A percentile compares a stretch with the other conserved stretches of the same genome.
phyloP scores from a whole-genome alignment of 495 filamentous ascomycete species.

The Xylaria sp. region DNA sequence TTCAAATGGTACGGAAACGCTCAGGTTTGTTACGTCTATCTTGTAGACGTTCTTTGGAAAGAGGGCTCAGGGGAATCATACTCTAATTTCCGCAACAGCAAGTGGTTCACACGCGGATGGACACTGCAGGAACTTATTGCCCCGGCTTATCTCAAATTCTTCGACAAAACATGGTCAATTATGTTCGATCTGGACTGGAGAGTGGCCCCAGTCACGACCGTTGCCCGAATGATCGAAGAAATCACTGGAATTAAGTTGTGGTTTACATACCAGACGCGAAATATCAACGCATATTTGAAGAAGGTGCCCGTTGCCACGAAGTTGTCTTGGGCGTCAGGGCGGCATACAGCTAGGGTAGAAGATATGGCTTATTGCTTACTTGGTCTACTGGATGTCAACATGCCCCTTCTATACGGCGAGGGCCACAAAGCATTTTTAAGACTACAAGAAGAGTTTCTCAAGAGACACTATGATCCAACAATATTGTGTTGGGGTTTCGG shows the following conservation, averaged over 20 bases:
- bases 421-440: conserved; percentile 29
- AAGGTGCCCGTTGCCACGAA: background rate
- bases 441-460: conserved; percentile 32
- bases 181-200: background rate
- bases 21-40: background rate
- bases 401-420: conserved; percentile 32
- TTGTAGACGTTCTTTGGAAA: background rate
- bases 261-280: background rate
- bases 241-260: background rate
- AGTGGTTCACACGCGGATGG: conserved; percentile 5
- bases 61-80: too few species aligned
- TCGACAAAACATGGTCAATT: background rate
- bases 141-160: background rate
- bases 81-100: background rate
- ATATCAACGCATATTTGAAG: too few species aligned
- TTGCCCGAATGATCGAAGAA: background rate
- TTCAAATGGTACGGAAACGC: conserved; percentile 7
- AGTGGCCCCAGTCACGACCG: background rate
- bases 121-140: conserved; percentile 6
- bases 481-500: background rate
- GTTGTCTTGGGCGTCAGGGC: background rate
- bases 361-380: conserved; percentile 35
- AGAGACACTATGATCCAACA: background rate
- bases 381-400: conserved; percentile 32
- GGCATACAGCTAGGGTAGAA: conserved; percentile 31